Conservation (phyloP, 2,329 filamentous ascomycete species). For the Elsinoe fawcettii region DNA sequence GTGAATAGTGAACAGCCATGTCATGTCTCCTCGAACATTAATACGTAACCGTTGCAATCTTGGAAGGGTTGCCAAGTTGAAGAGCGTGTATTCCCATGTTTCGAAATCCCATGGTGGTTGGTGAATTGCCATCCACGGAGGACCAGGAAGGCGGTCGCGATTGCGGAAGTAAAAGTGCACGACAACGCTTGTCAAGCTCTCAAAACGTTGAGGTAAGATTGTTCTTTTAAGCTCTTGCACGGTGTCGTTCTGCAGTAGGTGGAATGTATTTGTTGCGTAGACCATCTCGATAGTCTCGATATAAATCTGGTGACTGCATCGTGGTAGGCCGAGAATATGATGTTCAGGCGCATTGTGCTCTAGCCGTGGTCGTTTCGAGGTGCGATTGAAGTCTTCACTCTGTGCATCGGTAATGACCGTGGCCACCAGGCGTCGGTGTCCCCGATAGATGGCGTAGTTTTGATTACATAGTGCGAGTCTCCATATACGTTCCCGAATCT, state of each 20-base stretch:
- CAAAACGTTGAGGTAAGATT: neutral
- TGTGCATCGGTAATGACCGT: neutral
- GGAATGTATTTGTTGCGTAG: neutral
- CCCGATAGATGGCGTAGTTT: neutral
- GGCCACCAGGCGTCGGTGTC: neutral
- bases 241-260: neutral
- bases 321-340: neutral
- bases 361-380: neutral
- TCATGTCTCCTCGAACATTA: neutral
- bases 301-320: neutral
- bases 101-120: neutral
- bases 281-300: neutral
- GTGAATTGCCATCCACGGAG: neutral
- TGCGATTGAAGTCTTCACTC: neutral
- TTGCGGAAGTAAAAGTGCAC: neutral
- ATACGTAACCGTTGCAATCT: neutral
- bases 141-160: neutral
- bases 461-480: neutral
- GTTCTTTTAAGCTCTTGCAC: neutral
- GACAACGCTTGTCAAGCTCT: neutral
- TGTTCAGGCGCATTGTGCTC: neutral
- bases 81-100: neutral
- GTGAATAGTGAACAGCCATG: neutral
- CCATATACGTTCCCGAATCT: neutral
- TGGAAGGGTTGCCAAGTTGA: neutral